Conservation (phyloP, 2,329 filamentous ascomycete species). For the Beauveria pseudobassiana region DNA sequence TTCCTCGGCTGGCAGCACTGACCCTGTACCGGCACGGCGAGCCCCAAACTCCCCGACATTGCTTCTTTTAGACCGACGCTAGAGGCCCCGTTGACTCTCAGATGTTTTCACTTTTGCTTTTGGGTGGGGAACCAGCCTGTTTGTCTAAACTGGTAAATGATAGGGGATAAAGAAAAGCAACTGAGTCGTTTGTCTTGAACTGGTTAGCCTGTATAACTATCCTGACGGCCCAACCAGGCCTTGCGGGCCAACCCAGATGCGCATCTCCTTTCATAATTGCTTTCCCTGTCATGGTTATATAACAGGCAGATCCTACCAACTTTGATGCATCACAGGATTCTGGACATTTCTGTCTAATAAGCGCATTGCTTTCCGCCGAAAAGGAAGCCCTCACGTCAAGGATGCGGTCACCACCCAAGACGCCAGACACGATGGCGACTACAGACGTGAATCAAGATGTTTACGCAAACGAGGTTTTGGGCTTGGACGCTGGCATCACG, state of each 20-base stretch:
- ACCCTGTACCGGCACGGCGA: background rate
- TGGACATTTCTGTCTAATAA: background rate
- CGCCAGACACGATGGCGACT: background rate
- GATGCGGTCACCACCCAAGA: background rate
- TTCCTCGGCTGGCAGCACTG: background rate
- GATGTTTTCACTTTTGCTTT: conserved; percentile 8
- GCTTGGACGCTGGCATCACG: conserved; percentile 23
- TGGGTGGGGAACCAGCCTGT: background rate
- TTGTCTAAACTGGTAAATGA: background rate
- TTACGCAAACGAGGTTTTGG: conserved; percentile 27
- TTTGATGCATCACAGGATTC: background rate
- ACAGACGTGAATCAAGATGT: background rate
- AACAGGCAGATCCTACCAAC: background rate
- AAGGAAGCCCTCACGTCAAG: conserved; percentile 2
- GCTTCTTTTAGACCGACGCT: conserved; percentile 2
- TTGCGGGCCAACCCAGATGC: conserved; percentile 1
- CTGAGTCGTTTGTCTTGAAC: conserved; percentile 4
- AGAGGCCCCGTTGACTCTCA: conserved; percentile 2
- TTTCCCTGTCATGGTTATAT: background rate
- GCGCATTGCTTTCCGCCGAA: background rate
- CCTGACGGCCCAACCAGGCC: background rate
- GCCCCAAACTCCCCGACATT: conserved; percentile 2
- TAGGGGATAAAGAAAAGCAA: conserved; percentile 1
- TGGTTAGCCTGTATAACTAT: background rate
- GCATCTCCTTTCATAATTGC: background rate